These are phyloP conservation scores for Flaveria robusta DNA, from an alignment of 129 eudicot genomes.

Conservation along the genomic window DNA sequence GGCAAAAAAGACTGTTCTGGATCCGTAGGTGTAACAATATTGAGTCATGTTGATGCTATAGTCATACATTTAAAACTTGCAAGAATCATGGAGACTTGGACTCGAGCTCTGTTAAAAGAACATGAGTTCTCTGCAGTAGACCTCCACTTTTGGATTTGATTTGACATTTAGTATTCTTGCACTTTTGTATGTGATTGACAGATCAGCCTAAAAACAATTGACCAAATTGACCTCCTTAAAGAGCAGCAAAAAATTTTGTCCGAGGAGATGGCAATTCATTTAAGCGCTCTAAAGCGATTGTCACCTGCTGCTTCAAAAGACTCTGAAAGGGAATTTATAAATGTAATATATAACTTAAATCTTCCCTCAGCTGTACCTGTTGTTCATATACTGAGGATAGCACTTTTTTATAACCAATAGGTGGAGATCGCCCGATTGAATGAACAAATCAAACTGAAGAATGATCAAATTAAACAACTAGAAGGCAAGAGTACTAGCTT, in stretches of 20 bases:
- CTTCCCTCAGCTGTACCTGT: constrained; percentile 12
- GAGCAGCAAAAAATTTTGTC: constrained; percentile 93
- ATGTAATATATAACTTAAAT: constrained; percentile 55
- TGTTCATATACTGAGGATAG: constrained; percentile 21
- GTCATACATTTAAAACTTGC: neutral
- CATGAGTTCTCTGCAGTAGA: neutral
- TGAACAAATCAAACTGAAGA: constrained; percentile 65
- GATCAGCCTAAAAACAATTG: constrained; percentile 69
- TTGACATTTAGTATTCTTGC: constrained; percentile 7
- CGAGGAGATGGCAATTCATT: constrained; percentile 89
- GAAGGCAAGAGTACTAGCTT: constrained; percentile 60
- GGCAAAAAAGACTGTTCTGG: neutral
- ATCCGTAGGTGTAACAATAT: neutral
- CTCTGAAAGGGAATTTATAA: constrained; percentile 56
- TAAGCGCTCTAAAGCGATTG: constrained; percentile 74
- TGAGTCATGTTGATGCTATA: neutral
- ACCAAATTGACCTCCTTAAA: constrained; percentile 85
- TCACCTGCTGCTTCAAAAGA: constrained; percentile 59
- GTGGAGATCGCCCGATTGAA: constrained; percentile 70
- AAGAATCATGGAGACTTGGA: neutral
- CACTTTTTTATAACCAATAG: constrained; percentile 36
- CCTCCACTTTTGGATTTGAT: constrained; percentile 21
- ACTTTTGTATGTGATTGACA: constrained; percentile 35
- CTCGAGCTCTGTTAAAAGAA: neutral
- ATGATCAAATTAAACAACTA: constrained; percentile 65